These are phyloP conservation scores for Chrysopogon serrulatus DNA, from an alignment of 176 grass and related monocot genomes.

Conservation along the genomic window DNA sequence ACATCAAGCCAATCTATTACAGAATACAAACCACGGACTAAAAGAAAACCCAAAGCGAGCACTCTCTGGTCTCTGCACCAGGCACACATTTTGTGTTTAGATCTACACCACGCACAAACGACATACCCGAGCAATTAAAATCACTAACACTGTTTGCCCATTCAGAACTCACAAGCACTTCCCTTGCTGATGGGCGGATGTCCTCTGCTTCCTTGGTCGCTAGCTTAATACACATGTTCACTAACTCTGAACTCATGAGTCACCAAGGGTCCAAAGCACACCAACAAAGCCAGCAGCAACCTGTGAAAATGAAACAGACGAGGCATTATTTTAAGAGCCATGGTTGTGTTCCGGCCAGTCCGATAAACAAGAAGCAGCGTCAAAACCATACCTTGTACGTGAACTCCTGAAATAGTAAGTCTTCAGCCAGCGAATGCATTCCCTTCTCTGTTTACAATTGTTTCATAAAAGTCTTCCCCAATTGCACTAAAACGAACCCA, in stretches of 20 bases:
- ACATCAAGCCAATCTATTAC: not conserved
- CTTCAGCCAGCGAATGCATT: not conserved
- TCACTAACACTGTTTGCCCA: not conserved
- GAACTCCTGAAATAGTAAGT: not conserved
- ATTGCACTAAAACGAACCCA: not conserved
- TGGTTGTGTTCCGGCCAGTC: accelerated
- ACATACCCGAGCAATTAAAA: not conserved
- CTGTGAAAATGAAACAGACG: not conserved
- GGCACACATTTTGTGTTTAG: not conserved
- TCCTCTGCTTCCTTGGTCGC: not conserved
- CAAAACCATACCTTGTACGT: not conserved
- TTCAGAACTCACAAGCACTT: too few species aligned
- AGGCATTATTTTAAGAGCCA: too few species aligned
- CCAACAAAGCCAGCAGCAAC: not conserved
- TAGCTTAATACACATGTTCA: not conserved
- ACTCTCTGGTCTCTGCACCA: not conserved
- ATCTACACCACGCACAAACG: not conserved
- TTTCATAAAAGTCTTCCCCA: not conserved
- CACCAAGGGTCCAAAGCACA: not conserved
- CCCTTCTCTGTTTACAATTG: not conserved
- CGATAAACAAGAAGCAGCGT: not conserved
- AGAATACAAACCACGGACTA: not conserved
- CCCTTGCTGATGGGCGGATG: not conserved
- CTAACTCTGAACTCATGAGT: not conserved
- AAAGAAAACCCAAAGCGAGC: not conserved